A percentile compares a stretch with the other conserved stretches of the same genome.
phyloP scores from a whole-genome alignment of 441 rosid species.

The Syzygium malaccense region DNA sequence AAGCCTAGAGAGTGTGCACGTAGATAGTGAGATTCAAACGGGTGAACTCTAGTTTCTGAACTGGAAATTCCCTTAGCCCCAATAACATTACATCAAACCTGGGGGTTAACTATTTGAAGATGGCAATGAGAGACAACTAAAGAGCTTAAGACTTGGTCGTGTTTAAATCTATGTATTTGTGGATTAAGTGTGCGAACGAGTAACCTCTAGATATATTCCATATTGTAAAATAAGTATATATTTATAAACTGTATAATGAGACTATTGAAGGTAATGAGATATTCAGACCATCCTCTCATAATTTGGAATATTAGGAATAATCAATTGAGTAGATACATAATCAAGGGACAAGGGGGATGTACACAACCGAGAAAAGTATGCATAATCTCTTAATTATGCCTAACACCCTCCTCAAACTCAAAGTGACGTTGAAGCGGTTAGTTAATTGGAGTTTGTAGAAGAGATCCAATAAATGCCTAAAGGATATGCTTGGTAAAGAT shows the following conservation, averaged over 20 bases:
- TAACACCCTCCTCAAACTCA: neutral
- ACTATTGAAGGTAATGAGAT: neutral
- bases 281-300: neutral
- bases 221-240: neutral
- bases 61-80: neutral
- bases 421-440: neutral
- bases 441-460: neutral
- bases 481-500: neutral
- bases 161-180: neutral
- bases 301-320: neutral
- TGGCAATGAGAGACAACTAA: neutral
- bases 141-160: neutral
- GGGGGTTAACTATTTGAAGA: neutral
- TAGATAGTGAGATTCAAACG: neutral
- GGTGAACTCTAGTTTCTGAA: neutral
- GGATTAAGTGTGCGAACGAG: neutral
- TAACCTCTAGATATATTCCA: neutral
- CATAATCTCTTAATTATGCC: neutral
- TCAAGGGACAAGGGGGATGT: neutral
- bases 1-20: neutral
- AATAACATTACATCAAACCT: neutral
- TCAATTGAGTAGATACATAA: accelerated
- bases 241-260: neutral
- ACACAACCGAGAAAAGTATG: neutral
- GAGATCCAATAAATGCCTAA: neutral